These are phyloP conservation scores for Lyophyllum decastes DNA, from an alignment of 768 basidiomycete genomes.

Conservation along the genomic window DNA sequence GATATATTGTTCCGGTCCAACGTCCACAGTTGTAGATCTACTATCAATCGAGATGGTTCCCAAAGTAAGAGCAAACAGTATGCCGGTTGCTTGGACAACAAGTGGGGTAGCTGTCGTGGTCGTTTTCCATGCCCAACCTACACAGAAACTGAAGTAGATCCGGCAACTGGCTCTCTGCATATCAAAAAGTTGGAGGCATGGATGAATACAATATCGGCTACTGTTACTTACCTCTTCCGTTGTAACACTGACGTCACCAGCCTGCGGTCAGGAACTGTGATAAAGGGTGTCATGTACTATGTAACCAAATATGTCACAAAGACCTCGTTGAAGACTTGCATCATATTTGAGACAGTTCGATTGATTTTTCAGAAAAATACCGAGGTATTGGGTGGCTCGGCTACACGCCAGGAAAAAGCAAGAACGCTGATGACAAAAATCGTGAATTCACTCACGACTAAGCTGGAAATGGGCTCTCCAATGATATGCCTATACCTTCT, in stretches of 20 bases:
- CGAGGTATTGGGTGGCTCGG: no score
- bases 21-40: slow-evolving; percentile 25
- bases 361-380: no score
- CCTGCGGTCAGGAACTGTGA: slow-evolving; percentile 38
- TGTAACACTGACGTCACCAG: no score
- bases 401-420: slow-evolving; percentile 20
- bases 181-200: slow-evolving; percentile 34
- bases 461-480: slow-evolving; percentile 39
- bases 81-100: slow-evolving; percentile 27
- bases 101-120: slow-evolving; percentile 29
- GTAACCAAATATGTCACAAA: slow-evolving; percentile 48
- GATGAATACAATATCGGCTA: slow-evolving; percentile 37
- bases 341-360: no score
- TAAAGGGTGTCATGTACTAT: slow-evolving; percentile 39
- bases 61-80: slow-evolving; percentile 2
- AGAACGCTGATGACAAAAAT: slow-evolving; percentile 33
- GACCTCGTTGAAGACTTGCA: slow-evolving; percentile 35
- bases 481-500: slow-evolving; percentile 35
- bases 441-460: slow-evolving; percentile 32
- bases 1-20: slow-evolving; percentile 29
- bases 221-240: slow-evolving; percentile 34
- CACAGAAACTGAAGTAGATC: slow-evolving; percentile 22
- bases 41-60: slow-evolving; percentile 14
- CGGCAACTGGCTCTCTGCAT: slow-evolving; percentile 25
- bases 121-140: slow-evolving; percentile 31